Percentiles rank a stretch among this genome's conserved stretches.
Conservation (phyloP, 1,284 basidiomycete genomes). For the Naganishia albida region DNA sequence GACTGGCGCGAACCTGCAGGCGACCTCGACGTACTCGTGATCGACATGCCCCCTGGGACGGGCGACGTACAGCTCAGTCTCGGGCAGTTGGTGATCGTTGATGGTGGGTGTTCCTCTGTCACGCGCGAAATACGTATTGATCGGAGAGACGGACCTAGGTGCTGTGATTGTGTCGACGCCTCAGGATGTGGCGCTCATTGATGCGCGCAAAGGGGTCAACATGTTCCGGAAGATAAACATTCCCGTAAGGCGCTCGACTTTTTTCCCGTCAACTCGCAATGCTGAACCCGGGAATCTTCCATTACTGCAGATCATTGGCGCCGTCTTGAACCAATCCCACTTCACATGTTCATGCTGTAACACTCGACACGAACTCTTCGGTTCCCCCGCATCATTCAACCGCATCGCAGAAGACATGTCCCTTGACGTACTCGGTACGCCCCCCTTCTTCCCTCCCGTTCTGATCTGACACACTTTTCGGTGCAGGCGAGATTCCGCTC, state of each 20-base stretch:
- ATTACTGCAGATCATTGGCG: slow-evolving; percentile 71
- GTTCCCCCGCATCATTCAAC: slow-evolving; percentile 67
- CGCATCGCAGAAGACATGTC: slow-evolving; percentile 64
- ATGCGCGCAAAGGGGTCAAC: slow-evolving; percentile 87
- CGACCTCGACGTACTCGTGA: slow-evolving; percentile 77
- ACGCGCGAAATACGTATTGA: neutral
- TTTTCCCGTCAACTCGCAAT: slow-evolving; percentile 39
- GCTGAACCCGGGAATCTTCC: neutral
- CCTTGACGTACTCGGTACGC: slow-evolving; percentile 69
- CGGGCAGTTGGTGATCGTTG: slow-evolving; percentile 82
- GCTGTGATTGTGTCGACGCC: slow-evolving; percentile 92
- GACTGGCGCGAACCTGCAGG: slow-evolving; percentile 71
- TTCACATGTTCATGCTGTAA: slow-evolving; percentile 80
- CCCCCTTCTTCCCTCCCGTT: neutral
- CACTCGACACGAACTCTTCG: slow-evolving; percentile 75
- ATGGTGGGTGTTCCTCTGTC: slow-evolving; percentile 61
- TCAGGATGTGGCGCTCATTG: slow-evolving; percentile 88
- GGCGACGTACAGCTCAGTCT: slow-evolving; percentile 93
- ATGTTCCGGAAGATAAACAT: slow-evolving; percentile 91
- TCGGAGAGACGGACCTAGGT: slow-evolving; percentile 57
- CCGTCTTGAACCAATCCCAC: slow-evolving; percentile 87
- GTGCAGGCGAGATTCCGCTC: slow-evolving; percentile 68
- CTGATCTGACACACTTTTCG: neutral
- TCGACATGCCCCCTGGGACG: slow-evolving; percentile 97
- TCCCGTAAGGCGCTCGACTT: slow-evolving; percentile 66